Percentiles rank a stretch among this genome's conserved stretches.
These are phyloP conservation scores for Poronia punctata DNA, from an alignment of 495 filamentous ascomycete genomes.

Conservation along the genomic window DNA sequence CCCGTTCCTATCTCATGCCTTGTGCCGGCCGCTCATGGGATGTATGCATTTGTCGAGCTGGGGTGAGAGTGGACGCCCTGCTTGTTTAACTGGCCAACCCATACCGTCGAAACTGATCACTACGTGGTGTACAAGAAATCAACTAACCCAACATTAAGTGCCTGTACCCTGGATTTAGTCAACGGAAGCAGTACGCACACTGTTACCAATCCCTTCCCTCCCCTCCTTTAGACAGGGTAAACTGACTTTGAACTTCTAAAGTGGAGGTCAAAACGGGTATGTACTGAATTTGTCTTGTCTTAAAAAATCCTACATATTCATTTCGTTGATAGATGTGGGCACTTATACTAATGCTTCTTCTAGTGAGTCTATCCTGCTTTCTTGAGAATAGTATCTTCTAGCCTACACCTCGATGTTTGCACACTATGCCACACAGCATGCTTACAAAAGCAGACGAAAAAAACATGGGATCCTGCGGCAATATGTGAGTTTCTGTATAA, in stretches of 20 bases:
- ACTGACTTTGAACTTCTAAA: conserved; percentile 1
- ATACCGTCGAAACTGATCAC: no score
- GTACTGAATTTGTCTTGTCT: background rate
- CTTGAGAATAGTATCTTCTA: background rate
- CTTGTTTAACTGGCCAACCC: no score
- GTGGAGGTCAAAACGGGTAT: conserved; percentile 12
- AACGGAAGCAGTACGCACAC: conserved; percentile 50
- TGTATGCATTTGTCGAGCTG: no score
- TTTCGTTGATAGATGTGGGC: no score
- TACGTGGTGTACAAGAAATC: no score
- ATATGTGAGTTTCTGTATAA: conserved; percentile 41
- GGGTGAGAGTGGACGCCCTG: no score
- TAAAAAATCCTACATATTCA: background rate
- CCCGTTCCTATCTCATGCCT: background rate
- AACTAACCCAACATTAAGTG: conserved; percentile 75
- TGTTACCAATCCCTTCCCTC: background rate
- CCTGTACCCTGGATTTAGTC: conserved; percentile 85
- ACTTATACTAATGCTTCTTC: no score
- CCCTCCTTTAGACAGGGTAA: background rate
- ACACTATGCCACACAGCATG: no score
- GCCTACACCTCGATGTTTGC: no score
- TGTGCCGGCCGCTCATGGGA: background rate
- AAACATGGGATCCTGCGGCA: conserved; percentile 89
- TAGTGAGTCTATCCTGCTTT: conserved; percentile 3
- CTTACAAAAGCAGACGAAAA: conserved; percentile 50